Percentiles rank a stretch among this genome's conserved stretches.
These are phyloP conservation scores for Hermanozyma aechmeae DNA, from an alignment of 805 yeast species.

Conservation along the genomic window DNA sequence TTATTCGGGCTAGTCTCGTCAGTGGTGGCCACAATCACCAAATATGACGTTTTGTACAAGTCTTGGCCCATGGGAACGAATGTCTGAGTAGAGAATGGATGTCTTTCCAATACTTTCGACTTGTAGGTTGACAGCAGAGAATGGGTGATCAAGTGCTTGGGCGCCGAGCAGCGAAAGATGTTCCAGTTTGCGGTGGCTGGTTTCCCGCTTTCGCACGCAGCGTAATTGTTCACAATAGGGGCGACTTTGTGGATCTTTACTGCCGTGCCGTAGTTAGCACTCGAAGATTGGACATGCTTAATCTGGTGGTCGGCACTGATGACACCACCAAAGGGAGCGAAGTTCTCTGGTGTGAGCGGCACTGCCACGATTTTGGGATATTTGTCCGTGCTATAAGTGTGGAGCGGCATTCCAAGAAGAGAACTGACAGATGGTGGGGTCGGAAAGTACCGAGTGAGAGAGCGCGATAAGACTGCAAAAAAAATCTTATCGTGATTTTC, in stretches of 20 bases:
- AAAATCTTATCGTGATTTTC: too few species aligned
- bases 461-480: too few species aligned
- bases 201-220: slow-evolving; percentile 34
- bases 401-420: too few species aligned
- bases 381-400: too few species aligned
- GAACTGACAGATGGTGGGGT: too few species aligned
- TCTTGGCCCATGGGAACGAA: slow-evolving; percentile 81
- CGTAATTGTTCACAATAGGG: slow-evolving; percentile 48
- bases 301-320: slow-evolving; percentile 74
- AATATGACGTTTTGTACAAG: slow-evolving; percentile 41
- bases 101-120: slow-evolving; percentile 76
- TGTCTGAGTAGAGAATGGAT: slow-evolving; percentile 82
- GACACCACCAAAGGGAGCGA: slow-evolving; percentile 64
- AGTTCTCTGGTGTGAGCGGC: slow-evolving; percentile 56
- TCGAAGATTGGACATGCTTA: slow-evolving; percentile 26
- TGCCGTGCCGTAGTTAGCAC: slow-evolving; percentile 95
- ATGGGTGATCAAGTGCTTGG: slow-evolving; percentile 42
- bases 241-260: slow-evolving; percentile 66
- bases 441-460: too few species aligned
- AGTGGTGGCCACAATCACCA: slow-evolving; percentile 72
- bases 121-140: slow-evolving; percentile 21
- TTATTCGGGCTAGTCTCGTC: slow-evolving; percentile 23
- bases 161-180: slow-evolving; percentile 74
- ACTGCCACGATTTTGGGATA: slow-evolving; percentile 38
- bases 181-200: slow-evolving; percentile 66